These are phyloP conservation scores for Apiotrichum veenhuisii DNA, from an alignment of 1,284 basidiomycete species.

Conservation along the genomic window DNA sequence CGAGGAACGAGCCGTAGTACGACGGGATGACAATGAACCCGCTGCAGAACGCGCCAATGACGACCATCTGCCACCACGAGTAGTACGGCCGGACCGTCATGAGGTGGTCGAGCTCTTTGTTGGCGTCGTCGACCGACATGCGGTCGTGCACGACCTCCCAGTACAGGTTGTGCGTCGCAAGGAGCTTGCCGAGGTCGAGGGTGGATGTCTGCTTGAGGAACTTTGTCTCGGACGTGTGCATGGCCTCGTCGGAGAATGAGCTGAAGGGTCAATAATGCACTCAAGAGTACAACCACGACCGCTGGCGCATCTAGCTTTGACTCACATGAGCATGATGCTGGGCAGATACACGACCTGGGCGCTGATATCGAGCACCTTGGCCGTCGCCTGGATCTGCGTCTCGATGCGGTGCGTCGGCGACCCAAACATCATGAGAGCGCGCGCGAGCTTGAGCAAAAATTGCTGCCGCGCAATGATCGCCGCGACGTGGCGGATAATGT, in stretches of 20 bases:
- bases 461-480: slow-evolving; percentile 81
- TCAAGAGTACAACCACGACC: background rate
- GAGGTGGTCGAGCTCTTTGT: slow-evolving; percentile 65
- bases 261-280: background rate
- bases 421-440: slow-evolving; percentile 93
- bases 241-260: slow-evolving; percentile 75
- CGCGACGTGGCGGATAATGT: slow-evolving; percentile 84
- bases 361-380: slow-evolving; percentile 76
- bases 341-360: slow-evolving; percentile 83
- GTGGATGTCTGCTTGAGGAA: slow-evolving; percentile 72
- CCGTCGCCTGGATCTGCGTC: slow-evolving; percentile 80
- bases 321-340: slow-evolving; percentile 66
- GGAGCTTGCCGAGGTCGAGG: slow-evolving; percentile 72
- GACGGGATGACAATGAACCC: slow-evolving; percentile 63
- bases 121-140: slow-evolving; percentile 75
- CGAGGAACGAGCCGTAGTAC: slow-evolving; percentile 60
- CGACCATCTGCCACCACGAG: slow-evolving; percentile 61
- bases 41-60: slow-evolving; percentile 79
- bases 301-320: background rate
- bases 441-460: slow-evolving; percentile 81
- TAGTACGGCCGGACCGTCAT: slow-evolving; percentile 66
- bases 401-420: slow-evolving; percentile 84
- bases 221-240: slow-evolving; percentile 81
- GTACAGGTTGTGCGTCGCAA: slow-evolving; percentile 71
- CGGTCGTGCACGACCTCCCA: slow-evolving; percentile 88